phyloP scores from a whole-genome alignment of 1,284 basidiomycete genomes.

The Spongispora temasekensis region DNA sequence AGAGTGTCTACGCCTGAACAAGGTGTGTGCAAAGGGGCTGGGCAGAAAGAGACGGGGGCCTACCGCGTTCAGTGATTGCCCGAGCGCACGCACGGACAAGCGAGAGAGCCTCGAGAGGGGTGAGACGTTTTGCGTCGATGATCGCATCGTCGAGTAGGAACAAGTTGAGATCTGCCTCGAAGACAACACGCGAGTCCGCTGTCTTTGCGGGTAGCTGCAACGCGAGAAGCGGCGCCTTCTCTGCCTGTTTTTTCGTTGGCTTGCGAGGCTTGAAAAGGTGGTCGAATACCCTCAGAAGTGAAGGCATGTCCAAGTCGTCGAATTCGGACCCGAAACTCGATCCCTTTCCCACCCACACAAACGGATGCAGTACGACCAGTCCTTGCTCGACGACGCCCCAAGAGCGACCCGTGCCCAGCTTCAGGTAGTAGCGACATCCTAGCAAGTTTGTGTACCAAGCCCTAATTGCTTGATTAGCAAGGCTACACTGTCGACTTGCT shows the following conservation, averaged over 20 bases:
- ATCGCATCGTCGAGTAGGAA: conserved; percentile 50
- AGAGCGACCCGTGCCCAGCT: conserved; percentile 46
- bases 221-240: conserved; percentile 53
- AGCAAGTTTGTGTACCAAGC: too few species aligned
- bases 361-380: conserved; percentile 45
- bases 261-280: conserved; percentile 50
- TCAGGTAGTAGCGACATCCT: too few species aligned
- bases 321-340: too few species aligned
- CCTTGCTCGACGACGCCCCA: conserved; percentile 45
- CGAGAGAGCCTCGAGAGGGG: conserved; percentile 56
- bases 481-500: conserved; percentile 56
- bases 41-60: conserved; percentile 12
- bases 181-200: conserved; percentile 52
- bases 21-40: conserved; percentile 3
- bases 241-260: conserved; percentile 13
- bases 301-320: too few species aligned
- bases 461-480: conserved; percentile 37
- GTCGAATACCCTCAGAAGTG: too few species aligned
- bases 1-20: conserved; percentile 66
- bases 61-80: conserved; percentile 62
- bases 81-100: conserved; percentile 66
- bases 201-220: conserved; percentile 58
- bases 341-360: too few species aligned
- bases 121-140: conserved; percentile 58
- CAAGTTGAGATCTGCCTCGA: conserved; percentile 57